Conservation (phyloP, 192 early-diverging fungal genomes). For the Coemansia sp. region DNA sequence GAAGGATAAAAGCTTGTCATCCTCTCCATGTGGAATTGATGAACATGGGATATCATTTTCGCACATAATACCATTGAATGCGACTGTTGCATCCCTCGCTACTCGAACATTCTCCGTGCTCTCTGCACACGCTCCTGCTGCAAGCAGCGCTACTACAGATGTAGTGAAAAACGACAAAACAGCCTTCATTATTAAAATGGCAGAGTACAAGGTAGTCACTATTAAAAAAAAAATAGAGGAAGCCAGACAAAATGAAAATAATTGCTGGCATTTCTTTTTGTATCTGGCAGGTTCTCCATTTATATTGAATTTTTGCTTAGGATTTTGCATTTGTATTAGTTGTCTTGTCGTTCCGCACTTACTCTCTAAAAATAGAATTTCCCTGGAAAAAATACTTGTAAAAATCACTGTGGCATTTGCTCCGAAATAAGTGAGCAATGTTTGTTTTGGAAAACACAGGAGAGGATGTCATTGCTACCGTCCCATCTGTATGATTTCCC, state of each 20-base stretch:
- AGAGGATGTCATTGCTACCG: too few relatives aligned
- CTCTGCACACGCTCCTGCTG: neutral
- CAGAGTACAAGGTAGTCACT: neutral
- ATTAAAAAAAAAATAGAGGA: neutral
- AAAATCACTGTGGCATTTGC: neutral
- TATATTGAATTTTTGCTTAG: too few relatives aligned
- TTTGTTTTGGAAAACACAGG: neutral
- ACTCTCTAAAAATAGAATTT: neutral
- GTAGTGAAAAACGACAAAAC: neutral
- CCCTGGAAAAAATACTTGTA: neutral
- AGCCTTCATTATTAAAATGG: neutral
- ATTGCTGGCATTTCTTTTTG: neutral
- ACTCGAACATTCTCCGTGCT: constrained; percentile 15
- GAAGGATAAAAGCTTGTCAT: constrained; percentile 29
- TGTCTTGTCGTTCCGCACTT: neutral
- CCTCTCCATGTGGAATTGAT: constrained; percentile 21
- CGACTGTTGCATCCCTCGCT: constrained; percentile 26
- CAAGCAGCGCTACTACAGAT: constrained; percentile 11
- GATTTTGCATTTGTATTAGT: too few relatives aligned
- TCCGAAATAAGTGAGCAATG: neutral
- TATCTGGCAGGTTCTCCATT: neutral
- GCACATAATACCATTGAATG: constrained; percentile 41
- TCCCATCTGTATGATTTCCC: too few relatives aligned
- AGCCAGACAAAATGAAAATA: neutral
- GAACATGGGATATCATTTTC: constrained; percentile 30